Conservation (phyloP, 1,284 basidiomycete species). For the Thelephora terrestris region DNA sequence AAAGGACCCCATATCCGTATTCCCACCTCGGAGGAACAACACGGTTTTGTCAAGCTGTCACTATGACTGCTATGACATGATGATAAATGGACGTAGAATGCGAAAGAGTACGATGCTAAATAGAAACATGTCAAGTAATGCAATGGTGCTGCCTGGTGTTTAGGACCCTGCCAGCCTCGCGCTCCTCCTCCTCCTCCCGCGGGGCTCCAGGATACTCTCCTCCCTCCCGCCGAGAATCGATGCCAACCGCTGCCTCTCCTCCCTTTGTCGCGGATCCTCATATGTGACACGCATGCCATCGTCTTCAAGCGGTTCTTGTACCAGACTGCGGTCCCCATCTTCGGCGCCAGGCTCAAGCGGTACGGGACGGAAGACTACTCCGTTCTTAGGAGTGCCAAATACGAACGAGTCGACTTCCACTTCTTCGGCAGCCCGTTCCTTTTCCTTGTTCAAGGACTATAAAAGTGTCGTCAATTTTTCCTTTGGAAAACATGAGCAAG, state of each 20-base stretch:
- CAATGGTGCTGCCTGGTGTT: not conserved
- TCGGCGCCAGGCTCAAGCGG: not conserved
- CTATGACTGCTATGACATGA: too few species aligned
- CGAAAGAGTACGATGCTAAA: too few species aligned
- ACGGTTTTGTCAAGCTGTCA: too few species aligned
- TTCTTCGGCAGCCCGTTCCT: too few species aligned
- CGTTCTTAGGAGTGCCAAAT: not conserved
- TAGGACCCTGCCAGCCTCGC: slow-evolving; percentile 6
- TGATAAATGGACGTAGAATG: too few species aligned
- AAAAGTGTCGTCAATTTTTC: not conserved
- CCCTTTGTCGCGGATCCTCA: slow-evolving; percentile 53
- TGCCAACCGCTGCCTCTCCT: slow-evolving; percentile 42
- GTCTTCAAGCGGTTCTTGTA: slow-evolving; percentile 13
- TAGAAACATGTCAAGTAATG: too few species aligned
- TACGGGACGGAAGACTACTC: not conserved
- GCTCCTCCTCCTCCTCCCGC: slow-evolving; percentile 7
- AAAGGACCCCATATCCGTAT: too few species aligned
- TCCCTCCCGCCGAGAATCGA: slow-evolving; percentile 20
- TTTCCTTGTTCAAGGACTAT: too few species aligned
- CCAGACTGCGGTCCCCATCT: slow-evolving; percentile 1
- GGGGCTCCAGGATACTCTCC: slow-evolving; percentile 3
- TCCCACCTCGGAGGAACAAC: too few species aligned
- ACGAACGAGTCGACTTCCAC: not conserved
- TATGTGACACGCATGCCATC: slow-evolving; percentile 49
- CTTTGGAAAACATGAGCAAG: slow-evolving; percentile 1